Base-by-base conservation (phyloP, 805 yeast genomes). In the Wickerhamiella spandovensis region DNA sequence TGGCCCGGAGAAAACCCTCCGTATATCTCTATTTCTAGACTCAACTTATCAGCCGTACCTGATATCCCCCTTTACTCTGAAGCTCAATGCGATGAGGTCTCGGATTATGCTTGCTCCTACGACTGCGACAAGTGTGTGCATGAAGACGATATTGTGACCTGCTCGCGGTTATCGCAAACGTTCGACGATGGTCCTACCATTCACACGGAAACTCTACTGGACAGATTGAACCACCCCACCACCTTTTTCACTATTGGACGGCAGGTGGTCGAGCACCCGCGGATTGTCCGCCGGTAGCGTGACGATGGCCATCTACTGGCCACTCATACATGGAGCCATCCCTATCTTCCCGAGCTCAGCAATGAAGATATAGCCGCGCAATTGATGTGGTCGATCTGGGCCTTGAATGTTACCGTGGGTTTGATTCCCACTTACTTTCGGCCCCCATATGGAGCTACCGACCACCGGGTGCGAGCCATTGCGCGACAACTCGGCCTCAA, bases 361-460 rank as follows among this genome's bases (percentile, higher is more conserved):
- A 88, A 88, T 62, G 90, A 87, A 65, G 77, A 85, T 54, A 78
- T 90, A 18, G 79, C 84, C 50, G 95, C 97, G 0, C 95, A 90
- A 63, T 67, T 90, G 38, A 82, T 89, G 65, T 90, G 98, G 98
- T 81, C 94, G 1, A 79, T 87, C 30, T 90, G 97, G 97, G 96
- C 97, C 5, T 85, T 89, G 88, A 89, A 90, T 68, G 96, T 96
- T 1, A 88, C 97, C 0, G 84, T 86, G 0, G 72, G 80, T 24
- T 89, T 88, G 59, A 63, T 84, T 9, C 98, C 98, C 6, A 82
- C 82, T 60, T 90, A 90, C 84, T 90, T 84, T 64, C 75, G 98
- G 57, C 98, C 98, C 0, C 98, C 98, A 0, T 90, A 86, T 62
- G 98, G 97, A 0, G 97, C 95, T 0, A 73, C 86, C 32, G 98